These are phyloP conservation scores for Podila minutissima DNA, from an alignment of 192 early-diverging fungal genomes.

Conservation along the genomic window DNA sequence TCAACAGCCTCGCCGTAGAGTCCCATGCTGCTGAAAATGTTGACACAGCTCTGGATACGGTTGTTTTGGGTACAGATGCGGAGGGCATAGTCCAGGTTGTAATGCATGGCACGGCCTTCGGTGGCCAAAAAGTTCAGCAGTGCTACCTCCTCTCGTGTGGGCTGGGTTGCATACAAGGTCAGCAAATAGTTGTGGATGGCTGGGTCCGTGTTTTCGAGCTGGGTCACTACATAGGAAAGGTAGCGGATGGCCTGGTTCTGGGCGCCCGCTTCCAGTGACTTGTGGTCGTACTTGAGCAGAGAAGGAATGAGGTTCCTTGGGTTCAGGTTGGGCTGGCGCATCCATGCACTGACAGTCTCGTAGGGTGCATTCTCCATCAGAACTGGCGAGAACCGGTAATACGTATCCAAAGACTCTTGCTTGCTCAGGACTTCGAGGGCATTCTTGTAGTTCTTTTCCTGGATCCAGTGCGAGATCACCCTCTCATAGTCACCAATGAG, in stretches of 20 bases:
- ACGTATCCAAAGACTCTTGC: conserved; percentile 83
- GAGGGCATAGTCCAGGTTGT: conserved; percentile 92
- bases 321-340: conserved; percentile 84
- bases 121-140: conserved; percentile 81
- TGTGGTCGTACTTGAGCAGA: conserved; percentile 83
- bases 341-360: conserved; percentile 89
- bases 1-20: conserved; percentile 94
- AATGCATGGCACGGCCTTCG: conserved; percentile 83
- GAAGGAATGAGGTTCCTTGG: conserved; percentile 89
- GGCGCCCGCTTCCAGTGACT: conserved; percentile 22
- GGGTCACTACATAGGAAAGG: conserved; percentile 82
- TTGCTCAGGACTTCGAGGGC: conserved; percentile 83
- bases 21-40: conserved; percentile 88
- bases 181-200: conserved; percentile 96
- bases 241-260: conserved; percentile 92
- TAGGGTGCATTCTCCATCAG: conserved; percentile 88
- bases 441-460: conserved; percentile 75
- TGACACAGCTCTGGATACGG: conserved; percentile 88
- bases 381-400: conserved; percentile 88
- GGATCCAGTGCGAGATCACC: conserved; percentile 87
- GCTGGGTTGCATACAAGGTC: conserved; percentile 75
- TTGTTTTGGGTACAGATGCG: conserved; percentile 86
- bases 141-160: conserved; percentile 71
- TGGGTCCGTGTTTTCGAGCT: conserved; percentile 82
- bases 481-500: conserved; percentile 89